phyloP scores from a whole-genome alignment of 768 basidiomycete species.

The Coprinopsis strossmayeri region DNA sequence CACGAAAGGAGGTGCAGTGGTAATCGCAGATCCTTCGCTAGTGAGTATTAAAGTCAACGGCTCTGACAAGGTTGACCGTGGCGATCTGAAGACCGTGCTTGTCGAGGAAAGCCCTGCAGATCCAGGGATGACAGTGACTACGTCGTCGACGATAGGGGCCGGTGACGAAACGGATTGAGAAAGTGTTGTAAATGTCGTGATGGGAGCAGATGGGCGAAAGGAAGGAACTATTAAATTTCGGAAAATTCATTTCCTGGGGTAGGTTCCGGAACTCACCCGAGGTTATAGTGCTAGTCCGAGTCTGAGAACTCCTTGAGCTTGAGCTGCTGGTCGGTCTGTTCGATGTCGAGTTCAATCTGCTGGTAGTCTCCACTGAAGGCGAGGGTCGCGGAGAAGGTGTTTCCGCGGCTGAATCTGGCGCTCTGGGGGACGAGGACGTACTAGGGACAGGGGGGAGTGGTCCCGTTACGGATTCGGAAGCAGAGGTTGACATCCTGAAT shows the following conservation, averaged over 20 bases:
- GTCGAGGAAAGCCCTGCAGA: not conserved
- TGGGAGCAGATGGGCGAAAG: not conserved
- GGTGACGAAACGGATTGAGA: not conserved
- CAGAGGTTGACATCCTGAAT: not conserved
- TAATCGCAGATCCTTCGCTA: constrained; percentile 27
- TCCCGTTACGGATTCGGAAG: not conserved
- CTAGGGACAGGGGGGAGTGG: too few relatives aligned
- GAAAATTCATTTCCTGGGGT: not conserved
- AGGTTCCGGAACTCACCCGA: constrained; percentile 11
- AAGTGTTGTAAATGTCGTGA: not conserved
- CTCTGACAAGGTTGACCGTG: constrained; percentile 38
- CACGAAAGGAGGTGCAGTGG: constrained; percentile 39
- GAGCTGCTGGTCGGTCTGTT: not conserved
- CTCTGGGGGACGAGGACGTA: too few relatives aligned
- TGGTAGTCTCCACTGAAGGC: too few relatives aligned
- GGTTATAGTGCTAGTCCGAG: constrained; percentile 3
- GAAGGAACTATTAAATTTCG: constrained; percentile 15
- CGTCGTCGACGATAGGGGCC: not conserved
- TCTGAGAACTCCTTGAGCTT: not conserved
- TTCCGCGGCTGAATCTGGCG: too few relatives aligned
- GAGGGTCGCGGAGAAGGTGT: too few relatives aligned
- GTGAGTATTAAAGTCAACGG: constrained; percentile 33
- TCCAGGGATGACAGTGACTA: not conserved
- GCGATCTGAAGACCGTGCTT: constrained; percentile 4
- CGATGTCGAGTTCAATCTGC: too few relatives aligned